Evolutionary conservation across 1,284 basidiomycete genomes (phyloP).

Genomic region (Fomitopsis schrenkii): DNA sequence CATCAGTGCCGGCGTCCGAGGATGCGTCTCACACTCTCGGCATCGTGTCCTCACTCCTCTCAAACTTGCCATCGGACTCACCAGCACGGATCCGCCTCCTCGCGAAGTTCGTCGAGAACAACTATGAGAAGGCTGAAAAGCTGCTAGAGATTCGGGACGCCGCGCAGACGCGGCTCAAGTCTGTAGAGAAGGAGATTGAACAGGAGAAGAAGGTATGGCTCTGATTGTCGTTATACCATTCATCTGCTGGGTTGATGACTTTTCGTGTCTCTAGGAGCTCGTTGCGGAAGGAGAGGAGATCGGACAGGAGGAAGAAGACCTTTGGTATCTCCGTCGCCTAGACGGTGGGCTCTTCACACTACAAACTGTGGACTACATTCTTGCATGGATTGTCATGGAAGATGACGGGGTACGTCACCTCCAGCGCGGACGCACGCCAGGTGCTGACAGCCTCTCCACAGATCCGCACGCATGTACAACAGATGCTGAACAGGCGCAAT

Average conservation of each 20-base stretch:
- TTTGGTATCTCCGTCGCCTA: conserved; percentile 80
- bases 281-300: conserved; percentile 55
- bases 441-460: conserved; percentile 28
- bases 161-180: conserved; percentile 54
- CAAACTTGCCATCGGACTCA: conserved; percentile 86
- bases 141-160: conserved; percentile 83
- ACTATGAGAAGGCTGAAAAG: conserved; percentile 93
- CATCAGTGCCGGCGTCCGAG: conserved; percentile 63
- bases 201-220: conserved; percentile 57
- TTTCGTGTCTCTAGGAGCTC: conserved; percentile 28
- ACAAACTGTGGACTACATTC: conserved; percentile 88
- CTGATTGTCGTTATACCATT: background rate
- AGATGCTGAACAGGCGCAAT: conserved; percentile 73
- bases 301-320: conserved; percentile 62
- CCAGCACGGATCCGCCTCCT: conserved; percentile 79
- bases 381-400: conserved; percentile 97
- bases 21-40: conserved; percentile 87
- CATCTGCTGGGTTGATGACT: background rate
- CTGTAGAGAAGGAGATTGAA: conserved; percentile 61
- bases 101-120: conserved; percentile 88
- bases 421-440: background rate
- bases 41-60: conserved; percentile 85
- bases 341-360: conserved; percentile 87
- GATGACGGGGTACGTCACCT: conserved; percentile 82
- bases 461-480: conserved; percentile 70